Evolutionary conservation across 2,329 filamentous ascomycete species (phyloP).

Genomic region (Tolypocladium sp.): DNA sequence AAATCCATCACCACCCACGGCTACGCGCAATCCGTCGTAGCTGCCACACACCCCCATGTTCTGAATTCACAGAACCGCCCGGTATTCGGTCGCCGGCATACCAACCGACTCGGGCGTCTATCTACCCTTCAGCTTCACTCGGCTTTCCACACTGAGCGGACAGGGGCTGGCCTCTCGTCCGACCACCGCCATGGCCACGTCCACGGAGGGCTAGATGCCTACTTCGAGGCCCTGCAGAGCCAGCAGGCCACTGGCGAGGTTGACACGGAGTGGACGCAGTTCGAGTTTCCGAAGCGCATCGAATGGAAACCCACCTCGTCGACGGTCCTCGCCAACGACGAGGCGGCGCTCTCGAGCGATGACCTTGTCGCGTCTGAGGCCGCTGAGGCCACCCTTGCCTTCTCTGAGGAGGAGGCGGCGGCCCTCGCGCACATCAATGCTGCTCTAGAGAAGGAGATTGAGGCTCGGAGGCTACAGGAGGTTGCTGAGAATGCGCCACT

Average conservation of each 20-base stretch:
- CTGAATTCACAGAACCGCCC: constrained; percentile 64
- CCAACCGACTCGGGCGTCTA: constrained; percentile 44
- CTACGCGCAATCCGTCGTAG: constrained; percentile 96
- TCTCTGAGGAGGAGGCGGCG: constrained; percentile 41
- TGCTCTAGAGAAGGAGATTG: constrained; percentile 70
- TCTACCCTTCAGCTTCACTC: constrained; percentile 59
- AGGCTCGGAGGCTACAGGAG: constrained; percentile 38
- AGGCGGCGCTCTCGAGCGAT: constrained; percentile 26
- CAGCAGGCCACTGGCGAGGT: constrained; percentile 54
- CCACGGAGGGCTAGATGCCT: constrained; percentile 72
- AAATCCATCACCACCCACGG: constrained; percentile 96
- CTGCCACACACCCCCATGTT: constrained; percentile 74
- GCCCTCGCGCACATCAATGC: constrained; percentile 78
- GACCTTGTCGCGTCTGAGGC: constrained; percentile 23
- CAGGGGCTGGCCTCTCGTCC: constrained; percentile 34
- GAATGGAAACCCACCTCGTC: constrained; percentile 69
- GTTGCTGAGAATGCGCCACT: constrained; percentile 32
- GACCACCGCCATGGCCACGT: constrained; percentile 46
- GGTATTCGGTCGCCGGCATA: constrained; percentile 51
- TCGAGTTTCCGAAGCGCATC: constrained; percentile 78
- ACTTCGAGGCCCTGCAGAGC: constrained; percentile 84
- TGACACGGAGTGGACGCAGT: constrained; percentile 83
- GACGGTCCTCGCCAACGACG: constrained; percentile 51
- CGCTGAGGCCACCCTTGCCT: constrained; percentile 25
- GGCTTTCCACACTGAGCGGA: constrained; percentile 58